Base-by-base conservation (phyloP, 1,284 basidiomycete species). In the Apiotrichum brassicae region DNA sequence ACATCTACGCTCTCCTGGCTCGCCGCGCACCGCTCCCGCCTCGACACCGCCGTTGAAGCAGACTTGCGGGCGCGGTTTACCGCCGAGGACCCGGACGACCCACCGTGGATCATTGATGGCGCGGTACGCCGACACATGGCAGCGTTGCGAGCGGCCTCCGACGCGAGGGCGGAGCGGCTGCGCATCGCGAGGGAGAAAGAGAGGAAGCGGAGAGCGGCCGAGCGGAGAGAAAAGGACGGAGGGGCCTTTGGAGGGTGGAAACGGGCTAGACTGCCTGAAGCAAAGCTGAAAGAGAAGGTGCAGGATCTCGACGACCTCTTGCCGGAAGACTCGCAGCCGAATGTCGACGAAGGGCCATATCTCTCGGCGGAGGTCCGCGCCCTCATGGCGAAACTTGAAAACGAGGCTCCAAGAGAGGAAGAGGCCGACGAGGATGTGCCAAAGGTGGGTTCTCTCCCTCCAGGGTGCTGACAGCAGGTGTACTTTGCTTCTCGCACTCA, bases 401-500 rank as follows among this genome's bases (percentile, higher is more conserved):
- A 86, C 1, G 86, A 82, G 25, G 83, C 93, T 25, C 60, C 61
- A 1, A 64, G 64, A 18, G 20, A 68, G 35, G 69, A 68, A 20
- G 66, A 63, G 28, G 54, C 53, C 25, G 71, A 70, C 20, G 68
- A 73, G 2, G 73, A 76, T 49, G 59, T 68, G 0, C 66, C 68
- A 12, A 75, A 76, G 58, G 73, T 75, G 22, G 8, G 60, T 40
- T 12, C 4, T 7, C 8, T 5, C 3, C 8, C 12, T 16, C 12
- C 14, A 6, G 28, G 28, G 11, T 11, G 43, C 51, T 46, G 34
- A 49, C 43, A 2, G 0, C 62, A 76, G 78, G 84, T 98, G 48
- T 93, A 85, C 67, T 97, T 93, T 67, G 87, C 91, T 0, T 97
- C 93, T 0, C 79, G 95, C 25, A 98, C 94, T 0, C 94, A 98